phyloP scores from a whole-genome alignment of 257 asterid genomes.

The Solanum tacnaense region DNA sequence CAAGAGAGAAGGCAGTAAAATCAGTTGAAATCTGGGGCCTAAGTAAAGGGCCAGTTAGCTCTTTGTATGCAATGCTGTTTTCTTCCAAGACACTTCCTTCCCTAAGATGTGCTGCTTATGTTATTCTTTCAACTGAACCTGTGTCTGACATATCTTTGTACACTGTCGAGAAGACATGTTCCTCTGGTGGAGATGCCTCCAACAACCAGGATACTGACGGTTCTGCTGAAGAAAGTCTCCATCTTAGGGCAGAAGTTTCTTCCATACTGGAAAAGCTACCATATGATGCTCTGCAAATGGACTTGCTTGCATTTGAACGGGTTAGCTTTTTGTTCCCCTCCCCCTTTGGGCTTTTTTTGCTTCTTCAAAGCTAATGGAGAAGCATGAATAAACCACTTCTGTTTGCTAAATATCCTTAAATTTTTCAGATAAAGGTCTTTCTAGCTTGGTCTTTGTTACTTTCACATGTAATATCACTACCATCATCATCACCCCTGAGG shows the following conservation, averaged over 20 bases:
- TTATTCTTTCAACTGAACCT: constrained; percentile 72
- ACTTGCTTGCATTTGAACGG: constrained; percentile 60
- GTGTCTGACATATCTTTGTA: constrained; percentile 43
- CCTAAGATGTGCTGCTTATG: constrained; percentile 78
- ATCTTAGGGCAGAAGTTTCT: constrained; percentile 67
- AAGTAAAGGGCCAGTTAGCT: constrained; percentile 74
- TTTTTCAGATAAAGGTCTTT: constrained; percentile 58
- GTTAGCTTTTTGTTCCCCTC: constrained; percentile 20
- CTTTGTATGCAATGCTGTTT: constrained; percentile 73
- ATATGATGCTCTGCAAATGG: constrained; percentile 52
- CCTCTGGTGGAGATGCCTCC: constrained; percentile 27
- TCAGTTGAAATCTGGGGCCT: constrained; percentile 92
- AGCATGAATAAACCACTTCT: background rate
- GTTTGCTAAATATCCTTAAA: constrained; percentile 4
- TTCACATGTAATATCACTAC: constrained; percentile 63
- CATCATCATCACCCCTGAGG: constrained; percentile 67
- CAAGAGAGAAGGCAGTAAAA: constrained; percentile 85
- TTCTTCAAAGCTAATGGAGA: background rate
- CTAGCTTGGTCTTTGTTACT: constrained; percentile 89
- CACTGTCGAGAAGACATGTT: constrained; percentile 13
- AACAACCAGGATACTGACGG: constrained; percentile 28
- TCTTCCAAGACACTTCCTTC: constrained; percentile 65
- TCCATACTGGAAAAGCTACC: constrained; percentile 50
- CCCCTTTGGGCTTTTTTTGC: background rate
- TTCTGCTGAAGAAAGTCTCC: constrained; percentile 46